Conservation (phyloP, 768 basidiomycete species). For the Leccinum broughii region DNA sequence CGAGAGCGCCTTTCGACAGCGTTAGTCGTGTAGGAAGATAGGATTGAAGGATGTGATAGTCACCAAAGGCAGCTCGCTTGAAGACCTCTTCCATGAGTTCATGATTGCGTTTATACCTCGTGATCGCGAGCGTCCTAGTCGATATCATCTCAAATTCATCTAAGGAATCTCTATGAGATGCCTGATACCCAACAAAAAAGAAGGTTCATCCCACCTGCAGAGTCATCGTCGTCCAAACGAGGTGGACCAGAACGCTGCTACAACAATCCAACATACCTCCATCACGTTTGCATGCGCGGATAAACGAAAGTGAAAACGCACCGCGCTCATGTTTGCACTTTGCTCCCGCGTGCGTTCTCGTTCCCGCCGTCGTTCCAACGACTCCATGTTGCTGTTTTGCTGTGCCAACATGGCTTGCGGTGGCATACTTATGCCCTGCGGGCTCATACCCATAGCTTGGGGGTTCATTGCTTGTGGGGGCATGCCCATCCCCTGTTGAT, state of each 20-base stretch:
- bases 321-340: constrained; percentile 42
- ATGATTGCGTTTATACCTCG: constrained; percentile 77
- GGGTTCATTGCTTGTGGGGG: constrained; percentile 28
- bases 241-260: constrained; percentile 36
- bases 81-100: constrained; percentile 86
- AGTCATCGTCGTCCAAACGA: constrained; percentile 58
- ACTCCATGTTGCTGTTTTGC: constrained; percentile 72
- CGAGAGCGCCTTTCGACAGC: constrained; percentile 42
- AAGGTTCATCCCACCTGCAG: constrained; percentile 47
- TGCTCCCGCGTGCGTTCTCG: constrained; percentile 55
- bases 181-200: neutral
- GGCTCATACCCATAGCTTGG: constrained; percentile 23
- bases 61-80: constrained; percentile 66
- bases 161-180: constrained; percentile 13
- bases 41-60: neutral
- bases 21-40: neutral
- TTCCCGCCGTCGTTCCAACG: constrained; percentile 62
- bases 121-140: constrained; percentile 66
- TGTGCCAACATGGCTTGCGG: constrained; percentile 69
- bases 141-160: constrained; percentile 74
- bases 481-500: constrained; percentile 26
- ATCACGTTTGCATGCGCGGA: neutral
- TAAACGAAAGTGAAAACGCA: constrained; percentile 25
- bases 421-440: constrained; percentile 30
- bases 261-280: neutral